A percentile compares a stretch with the other conserved stretches of the same genome.
Conservation (phyloP, 371 early-diverging fungal species). For the Syncephalis fuscata region DNA sequence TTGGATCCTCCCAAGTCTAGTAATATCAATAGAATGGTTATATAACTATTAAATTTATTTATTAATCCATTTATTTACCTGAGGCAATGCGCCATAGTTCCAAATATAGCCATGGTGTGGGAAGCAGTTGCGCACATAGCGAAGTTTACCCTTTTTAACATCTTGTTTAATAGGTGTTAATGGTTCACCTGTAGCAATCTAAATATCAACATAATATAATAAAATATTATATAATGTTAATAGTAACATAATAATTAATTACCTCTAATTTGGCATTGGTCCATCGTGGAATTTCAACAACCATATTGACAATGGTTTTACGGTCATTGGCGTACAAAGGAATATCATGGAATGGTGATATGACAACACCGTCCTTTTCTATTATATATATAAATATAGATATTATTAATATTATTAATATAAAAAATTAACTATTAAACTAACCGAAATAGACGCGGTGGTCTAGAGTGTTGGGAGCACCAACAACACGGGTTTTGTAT, state of each 20-base stretch:
- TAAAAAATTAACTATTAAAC: slow-evolving; percentile 1
- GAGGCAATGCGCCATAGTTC: slow-evolving; percentile 99
- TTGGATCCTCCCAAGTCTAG: slow-evolving; percentile 98
- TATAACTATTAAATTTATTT: slow-evolving; percentile 3
- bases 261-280: slow-evolving; percentile 99
- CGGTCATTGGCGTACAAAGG: slow-evolving; percentile 74
- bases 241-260: slow-evolving; percentile 3
- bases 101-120: slow-evolving; percentile 99
- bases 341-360: slow-evolving; percentile 99
- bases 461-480: slow-evolving; percentile 74
- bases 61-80: slow-evolving; percentile 20
- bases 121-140: slow-evolving; percentile 98
- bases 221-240: not conserved
- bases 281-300: slow-evolving; percentile 99
- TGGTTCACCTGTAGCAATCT: slow-evolving; percentile 79
- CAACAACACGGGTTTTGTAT: slow-evolving; percentile 57
- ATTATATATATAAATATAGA: not conserved
- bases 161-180: slow-evolving; percentile 99
- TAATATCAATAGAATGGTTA: too few species aligned
- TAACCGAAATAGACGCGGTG: slow-evolving; percentile 75
- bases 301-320: slow-evolving; percentile 84
- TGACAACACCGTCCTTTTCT: slow-evolving; percentile 45
- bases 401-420: too few species aligned
- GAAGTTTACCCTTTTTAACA: slow-evolving; percentile 94
- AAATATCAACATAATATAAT: not conserved